These are phyloP conservation scores for Casuarina cunninghamiana DNA, from an alignment of 306 rosid genomes.

Conservation along the genomic window DNA sequence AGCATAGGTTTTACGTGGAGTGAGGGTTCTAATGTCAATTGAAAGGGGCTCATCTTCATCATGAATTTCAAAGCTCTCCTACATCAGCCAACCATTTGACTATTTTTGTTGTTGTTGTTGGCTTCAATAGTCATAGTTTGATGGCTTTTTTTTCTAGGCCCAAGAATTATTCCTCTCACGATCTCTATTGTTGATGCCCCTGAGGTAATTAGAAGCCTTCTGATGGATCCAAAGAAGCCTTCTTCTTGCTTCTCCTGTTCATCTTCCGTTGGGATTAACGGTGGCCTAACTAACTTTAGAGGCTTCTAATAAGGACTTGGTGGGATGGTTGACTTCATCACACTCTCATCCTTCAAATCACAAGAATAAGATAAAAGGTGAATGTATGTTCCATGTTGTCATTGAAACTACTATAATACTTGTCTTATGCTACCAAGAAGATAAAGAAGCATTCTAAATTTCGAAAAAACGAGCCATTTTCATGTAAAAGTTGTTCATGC, in stretches of 20 bases:
- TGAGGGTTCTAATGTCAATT: conserved; percentile 64
- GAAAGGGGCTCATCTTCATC: conserved; percentile 80
- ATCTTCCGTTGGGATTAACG: conserved; percentile 71
- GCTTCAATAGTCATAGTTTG: conserved; percentile 40
- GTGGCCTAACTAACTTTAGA: conserved; percentile 67
- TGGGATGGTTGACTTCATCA: conserved; percentile 34
- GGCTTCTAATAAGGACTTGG: conserved; percentile 63
- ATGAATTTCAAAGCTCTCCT: conserved; percentile 82
- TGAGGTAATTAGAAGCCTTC: conserved; percentile 60
- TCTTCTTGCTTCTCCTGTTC: conserved; percentile 84
- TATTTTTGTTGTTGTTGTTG: conserved; percentile 51
- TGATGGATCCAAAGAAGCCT: conserved; percentile 73
- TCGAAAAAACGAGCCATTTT: neutral
- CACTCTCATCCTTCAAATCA: conserved; percentile 46
- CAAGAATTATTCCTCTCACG: conserved; percentile 68
- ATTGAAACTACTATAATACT: conserved; percentile 3
- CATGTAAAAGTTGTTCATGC: too few species aligned
- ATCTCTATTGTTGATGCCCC: conserved; percentile 58
- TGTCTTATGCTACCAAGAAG: neutral
- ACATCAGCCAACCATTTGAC: conserved; percentile 68
- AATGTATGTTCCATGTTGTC: neutral
- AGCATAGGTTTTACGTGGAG: conserved; percentile 84
- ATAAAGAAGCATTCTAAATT: conserved; percentile 10
- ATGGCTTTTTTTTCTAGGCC: conserved; percentile 49
- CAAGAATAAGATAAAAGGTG: conserved; percentile 25